Base-by-base conservation (phyloP, 148 eudicot genomes). In the Beta vulgaris region DNA sequence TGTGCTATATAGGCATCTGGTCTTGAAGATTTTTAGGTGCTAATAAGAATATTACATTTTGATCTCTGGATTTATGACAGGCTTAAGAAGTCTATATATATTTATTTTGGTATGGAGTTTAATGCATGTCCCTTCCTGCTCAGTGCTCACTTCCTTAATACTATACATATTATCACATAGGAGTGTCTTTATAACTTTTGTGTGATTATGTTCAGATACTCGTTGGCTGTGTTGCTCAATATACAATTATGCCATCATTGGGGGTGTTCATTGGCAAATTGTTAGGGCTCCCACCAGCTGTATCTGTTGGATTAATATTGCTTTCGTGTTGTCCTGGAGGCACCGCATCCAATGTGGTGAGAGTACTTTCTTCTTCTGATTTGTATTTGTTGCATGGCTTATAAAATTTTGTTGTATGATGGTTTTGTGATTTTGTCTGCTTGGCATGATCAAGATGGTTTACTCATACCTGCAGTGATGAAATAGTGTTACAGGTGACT, bases 331-430 rank as follows among this genome's bases (percentile, higher is more conserved):
- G 95, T 64, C 95, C 95, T 61, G 92, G 92, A 29, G 95, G 95
- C 71, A 90, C 95, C 0, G 95, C 92, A 23, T 90, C 95, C 77
- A 90, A 90, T 73, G 95, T 90, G 90, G 95, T 88, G 81, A 82
- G 88, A 29, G 1, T 46, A 75, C 79, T 16, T 32, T 79, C 54
- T 14, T 40, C 55, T 35, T 35, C 58, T 70, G 25, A 2, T 23
- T 63, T 4, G 68, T 44, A 51, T 25, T 31, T 3, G 9, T 39
- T 39, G 43, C 15, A 34, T 25, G 16, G 4, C 10, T 55, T 3
- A 2, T n/a, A 32, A 2, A 62, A 31, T 32, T 62, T 51, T 34
- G 28, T 51, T 14, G n/a, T 23, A 25, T 36, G 10, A 6, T 26
- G 60, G 44, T 71, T 35, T 32, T 49, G 54, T 49, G 15, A 14